These are phyloP conservation scores for Microcyclosporella mali DNA, from an alignment of 2,329 filamentous ascomycete genomes.

Conservation along the genomic window DNA sequence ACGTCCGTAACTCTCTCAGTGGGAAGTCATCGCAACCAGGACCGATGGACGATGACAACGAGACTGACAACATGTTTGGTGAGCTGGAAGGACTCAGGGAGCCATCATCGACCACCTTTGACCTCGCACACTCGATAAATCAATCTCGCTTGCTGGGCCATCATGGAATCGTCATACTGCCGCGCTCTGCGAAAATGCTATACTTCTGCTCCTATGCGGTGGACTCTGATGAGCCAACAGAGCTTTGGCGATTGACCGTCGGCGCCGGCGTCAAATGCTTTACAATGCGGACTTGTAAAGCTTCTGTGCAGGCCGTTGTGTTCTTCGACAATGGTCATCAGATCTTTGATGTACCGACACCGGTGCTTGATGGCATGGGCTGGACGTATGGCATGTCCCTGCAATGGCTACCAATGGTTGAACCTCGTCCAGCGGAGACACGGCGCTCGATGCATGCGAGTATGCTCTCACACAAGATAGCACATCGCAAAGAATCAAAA, in stretches of 20 bases:
- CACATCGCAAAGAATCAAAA: too few relatives aligned
- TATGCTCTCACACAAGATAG: too few relatives aligned
- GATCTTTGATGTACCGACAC: slow-evolving; percentile 15
- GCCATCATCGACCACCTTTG: not conserved
- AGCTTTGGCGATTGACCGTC: slow-evolving; percentile 17
- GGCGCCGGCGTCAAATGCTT: slow-evolving; percentile 17
- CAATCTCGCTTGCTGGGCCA: slow-evolving; percentile 19
- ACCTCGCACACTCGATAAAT: slow-evolving; percentile 5
- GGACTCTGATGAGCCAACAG: slow-evolving; percentile 11
- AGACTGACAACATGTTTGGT: slow-evolving; percentile 17
- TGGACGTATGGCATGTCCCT: slow-evolving; percentile 4
- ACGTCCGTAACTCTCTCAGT: slow-evolving; percentile 8
- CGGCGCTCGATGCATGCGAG: too few relatives aligned
- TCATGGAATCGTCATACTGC: slow-evolving; percentile 22
- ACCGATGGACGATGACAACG: slow-evolving; percentile 8
- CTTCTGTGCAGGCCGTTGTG: slow-evolving; percentile 9
- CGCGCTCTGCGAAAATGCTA: slow-evolving; percentile 12
- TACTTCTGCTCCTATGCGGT: slow-evolving; percentile 20
- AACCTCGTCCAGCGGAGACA: too few relatives aligned
- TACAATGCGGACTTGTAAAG: slow-evolving; percentile 8
- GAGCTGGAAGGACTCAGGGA: slow-evolving; percentile 12
- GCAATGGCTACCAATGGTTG: too few relatives aligned
- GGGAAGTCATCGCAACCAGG: too few relatives aligned
- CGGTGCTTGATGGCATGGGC: slow-evolving; percentile 17
- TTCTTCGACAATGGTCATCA: slow-evolving; percentile 11